Evolutionary conservation across 2,329 filamentous ascomycete genomes (phyloP), one percentile per base, ranked within the genome.

Genomic region (Madurella fahalii): DNA sequence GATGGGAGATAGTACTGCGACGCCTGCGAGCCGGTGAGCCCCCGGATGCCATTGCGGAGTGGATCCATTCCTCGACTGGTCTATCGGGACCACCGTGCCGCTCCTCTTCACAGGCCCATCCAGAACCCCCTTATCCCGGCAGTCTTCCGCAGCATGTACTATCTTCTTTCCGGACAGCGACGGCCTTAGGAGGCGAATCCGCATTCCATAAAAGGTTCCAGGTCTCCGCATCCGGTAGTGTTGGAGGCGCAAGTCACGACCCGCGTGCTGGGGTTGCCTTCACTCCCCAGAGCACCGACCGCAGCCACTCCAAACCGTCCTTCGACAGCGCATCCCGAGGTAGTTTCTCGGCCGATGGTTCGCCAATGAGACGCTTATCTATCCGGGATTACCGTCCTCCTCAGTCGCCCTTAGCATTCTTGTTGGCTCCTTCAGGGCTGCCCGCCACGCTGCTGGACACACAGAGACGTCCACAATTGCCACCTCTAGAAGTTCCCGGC

Each of bases 31-130:
- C 53, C 37, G 57, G 61, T 7, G 63, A 64, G 15, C 46, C 57
- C 11, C 62, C 62, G 1, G 61, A 64, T 9, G 41, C 47, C 20
- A 62, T 64, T 13, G 63, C 61, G 9, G 58, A 61, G n/a, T 64
- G 61, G 60, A 63, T 64, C n/a, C 53, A 53, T 30, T 56, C 57
- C 2, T 53, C 49, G 17, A 47, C 31, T n/a, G 37, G 46, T 5
- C 40, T 54, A 1, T 32, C 46, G 0, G 34, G 39, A 5, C 39
- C 43, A 16, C 48, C 47, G 16, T 39, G 34, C 9, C 20, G 31
- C 13, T 47, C 46, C 13, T 47, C 46, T 17, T 16, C 48, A 30
- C 56, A 42, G 30, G 20, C 7, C 16, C 13, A n/a, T 45, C 17
- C 32, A 47, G n/a, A 40, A 25, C 25, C 17, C 12, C 20, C 34